Evolutionary conservation across 345 rosid genomes (phyloP), one percentile per base, ranked within the genome.

Genomic region (Toxicodendron radicans): DNA sequence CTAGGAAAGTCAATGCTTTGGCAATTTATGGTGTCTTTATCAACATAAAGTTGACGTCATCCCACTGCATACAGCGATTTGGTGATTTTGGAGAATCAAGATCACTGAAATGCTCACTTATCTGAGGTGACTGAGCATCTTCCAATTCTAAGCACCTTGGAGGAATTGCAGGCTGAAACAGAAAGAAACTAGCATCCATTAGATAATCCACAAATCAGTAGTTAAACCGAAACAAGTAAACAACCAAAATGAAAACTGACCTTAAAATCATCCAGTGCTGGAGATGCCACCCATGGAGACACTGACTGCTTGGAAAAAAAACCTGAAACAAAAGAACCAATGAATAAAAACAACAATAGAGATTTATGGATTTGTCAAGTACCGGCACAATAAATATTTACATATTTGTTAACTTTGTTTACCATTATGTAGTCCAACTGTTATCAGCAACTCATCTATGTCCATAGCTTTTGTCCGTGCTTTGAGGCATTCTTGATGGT

Each of bases 401-500:
- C 27, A 59, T n/a, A 2, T 3, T 4, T 41, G 72, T 1, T 30
- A 64, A 35, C 9, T 64, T 69, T 41, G 16, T 41, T 70, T 72
- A 80, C 83, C 85, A 21, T 68, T 74, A 30, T 80, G 58, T 1
- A 89, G 73, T 66, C 91, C 89, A 35, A 87, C 64, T 13, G 76
- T 84, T 76, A 68, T 64, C n/a, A 84, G 75, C 72, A 87, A 79
- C 43, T 78, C 65, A 65, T 78, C 84, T 54, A 75, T 67, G 71
- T 81, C 83, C 66, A 83, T 70, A 11, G 76, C 70, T 64, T 68
- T 76, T 27, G 66, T 73, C 54, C 74, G 85, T 13, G 79, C 79
- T 79, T 82, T 84, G 71, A 87, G 78, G 73, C 93, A 89, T 57
- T 87, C 85, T 64, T 82, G 51, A 53, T 85, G 93, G 68, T 89